A percentile compares a stretch with the other conserved stretches of the same genome.
Evolutionary conservation across 805 yeast species (phyloP).

Genomic region (Geotrichum ghanense): DNA sequence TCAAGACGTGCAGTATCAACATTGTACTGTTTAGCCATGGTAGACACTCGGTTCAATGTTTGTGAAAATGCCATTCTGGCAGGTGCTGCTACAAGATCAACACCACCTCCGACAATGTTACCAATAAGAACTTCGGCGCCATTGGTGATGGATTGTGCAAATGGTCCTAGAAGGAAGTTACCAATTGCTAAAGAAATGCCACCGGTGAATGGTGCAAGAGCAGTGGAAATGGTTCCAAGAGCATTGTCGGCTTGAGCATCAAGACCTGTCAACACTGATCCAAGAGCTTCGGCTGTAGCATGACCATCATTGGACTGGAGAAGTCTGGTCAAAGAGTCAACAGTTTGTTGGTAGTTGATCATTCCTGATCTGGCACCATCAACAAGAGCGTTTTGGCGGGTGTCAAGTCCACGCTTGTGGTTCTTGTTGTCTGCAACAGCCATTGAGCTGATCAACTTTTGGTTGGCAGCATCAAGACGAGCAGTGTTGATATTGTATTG

Average conservation of each 20-base stretch:
- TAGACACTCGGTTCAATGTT: neutral
- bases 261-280: conserved; percentile 21
- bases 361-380: conserved; percentile 10
- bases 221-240: conserved; percentile 14
- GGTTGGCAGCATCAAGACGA: neutral
- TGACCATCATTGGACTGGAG: neutral
- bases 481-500: neutral
- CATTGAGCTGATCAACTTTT: neutral
- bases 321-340: conserved; percentile 3
- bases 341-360: conserved; percentile 13
- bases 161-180: conserved; percentile 18
- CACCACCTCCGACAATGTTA: conserved; percentile 11
- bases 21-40: neutral
- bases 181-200: conserved; percentile 18
- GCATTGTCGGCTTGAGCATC: conserved; percentile 26
- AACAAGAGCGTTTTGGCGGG: conserved; percentile 1
- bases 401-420: neutral
- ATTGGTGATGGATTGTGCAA: conserved; percentile 22
- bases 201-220: conserved; percentile 16
- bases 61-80: neutral
- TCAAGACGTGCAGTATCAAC: neutral
- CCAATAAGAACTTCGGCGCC: conserved; percentile 24
- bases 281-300: conserved; percentile 11
- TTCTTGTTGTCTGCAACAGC: neutral
- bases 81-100: conserved; percentile 9